Conservation (phyloP, 352 stramenopile species). For the Blastocystis sp. region DNA sequence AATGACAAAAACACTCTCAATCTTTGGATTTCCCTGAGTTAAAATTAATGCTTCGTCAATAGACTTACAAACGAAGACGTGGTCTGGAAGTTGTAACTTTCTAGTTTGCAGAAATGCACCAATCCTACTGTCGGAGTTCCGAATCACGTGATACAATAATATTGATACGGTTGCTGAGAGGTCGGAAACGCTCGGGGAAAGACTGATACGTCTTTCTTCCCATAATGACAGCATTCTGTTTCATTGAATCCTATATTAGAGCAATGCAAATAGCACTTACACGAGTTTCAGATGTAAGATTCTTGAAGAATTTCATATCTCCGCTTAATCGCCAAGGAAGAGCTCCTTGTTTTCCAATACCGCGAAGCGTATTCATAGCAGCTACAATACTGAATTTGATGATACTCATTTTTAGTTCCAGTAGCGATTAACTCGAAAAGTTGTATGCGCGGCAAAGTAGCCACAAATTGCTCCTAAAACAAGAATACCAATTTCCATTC, state of each 20-base stretch:
- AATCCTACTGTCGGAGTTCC: neutral
- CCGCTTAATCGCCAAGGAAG: slow-evolving; percentile 89
- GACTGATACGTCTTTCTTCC: slow-evolving; percentile 98
- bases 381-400: slow-evolving; percentile 79
- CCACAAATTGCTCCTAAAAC: neutral
- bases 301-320: slow-evolving; percentile 93
- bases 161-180: slow-evolving; percentile 89
- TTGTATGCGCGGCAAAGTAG: neutral
- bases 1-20: slow-evolving; percentile 93
- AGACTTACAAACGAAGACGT: slow-evolving; percentile 75
- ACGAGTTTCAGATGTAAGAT: slow-evolving; percentile 73
- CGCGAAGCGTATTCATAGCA: slow-evolving; percentile 79
- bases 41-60: slow-evolving; percentile 85
- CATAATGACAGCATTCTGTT: slow-evolving; percentile 96
- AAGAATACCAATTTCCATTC: neutral
- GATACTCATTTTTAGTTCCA: slow-evolving; percentile 23
- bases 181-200: slow-evolving; percentile 90
- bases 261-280: slow-evolving; percentile 23
- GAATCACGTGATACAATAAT: slow-evolving; percentile 86
- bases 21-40: slow-evolving; percentile 72
- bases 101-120: neutral
- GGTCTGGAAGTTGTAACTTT: slow-evolving; percentile 42
- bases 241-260: slow-evolving; percentile 60
- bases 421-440: too few relatives aligned
- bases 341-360: slow-evolving; percentile 80